Base-by-base conservation (phyloP, 306 rosid species). In the Trichosanthes truncata region DNA sequence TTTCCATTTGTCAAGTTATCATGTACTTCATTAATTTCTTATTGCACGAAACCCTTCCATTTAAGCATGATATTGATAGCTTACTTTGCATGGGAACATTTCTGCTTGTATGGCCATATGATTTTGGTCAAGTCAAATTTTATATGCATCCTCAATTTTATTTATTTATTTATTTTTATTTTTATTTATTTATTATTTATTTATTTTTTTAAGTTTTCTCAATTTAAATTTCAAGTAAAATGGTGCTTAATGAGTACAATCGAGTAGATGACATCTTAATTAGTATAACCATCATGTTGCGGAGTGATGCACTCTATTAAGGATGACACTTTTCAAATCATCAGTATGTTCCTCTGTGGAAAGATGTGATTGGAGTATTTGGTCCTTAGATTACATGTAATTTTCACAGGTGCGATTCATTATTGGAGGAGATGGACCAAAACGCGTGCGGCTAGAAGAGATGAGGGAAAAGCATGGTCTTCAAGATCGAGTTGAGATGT, bases 401-500 rank as follows among this genome's bases (percentile, higher is more conserved):
- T 29, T 78, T 8, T 78, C 57, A 83, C 82, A 94, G 97, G 98
- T 94, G 73, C 91, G 92, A 74, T 94, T 94, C 83, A 88, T 94
- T 83, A 76, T 94, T 80, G 95, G 97, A 79, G 97, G 97, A 71
- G 97, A 94, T 86, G 97, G 98, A 79, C 90, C 97, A 48, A 94
- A 94, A 87, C 92, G 97, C 23, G 97, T 94, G 83, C 84, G 97
- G 78, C 86, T 92, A 87, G 98, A 94, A 90, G 97, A 94, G 85
- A 92, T 92, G 97, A 89, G 95, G 85, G 98, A 94, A 85, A 92
- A 87, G 26, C 97, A 91, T 84, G 91, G 92, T 63, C 96, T 94
- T 67, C 97, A 94, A 85, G 98, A 94, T 85, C 92, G 92, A 82
- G 97, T 94, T 63, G 95, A 94, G 85, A 94, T 94, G 97, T 74